Base-by-base conservation (phyloP, 2,329 filamentous ascomycete species). In the Polychaeton citri region DNA sequence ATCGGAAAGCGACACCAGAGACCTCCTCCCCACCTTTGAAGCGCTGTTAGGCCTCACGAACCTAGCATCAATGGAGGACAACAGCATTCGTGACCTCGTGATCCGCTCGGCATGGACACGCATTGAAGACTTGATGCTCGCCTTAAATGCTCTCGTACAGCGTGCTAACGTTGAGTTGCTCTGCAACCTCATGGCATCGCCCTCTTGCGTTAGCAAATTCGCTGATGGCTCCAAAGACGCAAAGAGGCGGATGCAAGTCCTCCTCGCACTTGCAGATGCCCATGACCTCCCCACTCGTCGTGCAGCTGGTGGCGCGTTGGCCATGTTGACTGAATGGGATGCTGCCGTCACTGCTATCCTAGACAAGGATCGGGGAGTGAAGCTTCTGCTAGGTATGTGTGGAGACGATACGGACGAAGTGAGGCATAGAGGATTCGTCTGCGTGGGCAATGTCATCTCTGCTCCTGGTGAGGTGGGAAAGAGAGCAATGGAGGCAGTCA, bases 41-140 rank as follows among this genome's bases (percentile, higher is more conserved):
- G 72, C 81, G 1, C 71, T 98, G 6, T 80, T 96, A 57, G 88
- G 90, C 0, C 72, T 98, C 21, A 96, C 90, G 0, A 98, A 98
- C 49, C 72, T 98, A 6, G 90, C 88, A 0, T 92, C 84, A 0
- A 57, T 65, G 34, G 79, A 87, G 36, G 71, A 79, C 30, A 52
- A 61, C 21, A 72, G 76, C 5, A 69, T 73, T 5, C 72, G 79
- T 31, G 66, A 71, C 21, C 66, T 71, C 12, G 87, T 94, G 34
- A 75, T 94, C 21, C 75, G 81, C 7, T 65, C 72, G 3, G 75
- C 79, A 1, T 93, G 84, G 74, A 56, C 75, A 1, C 74, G 75
- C 15, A 70, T 94, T 30, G 90, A 96, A 56, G 85, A 95, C 46
- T 72, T 87, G 13, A 65, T 96, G 1, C 71, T 96, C 1, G 80